phyloP scores from a whole-genome alignment of 140 eudicot species.

The Stevia rebaudiana region DNA sequence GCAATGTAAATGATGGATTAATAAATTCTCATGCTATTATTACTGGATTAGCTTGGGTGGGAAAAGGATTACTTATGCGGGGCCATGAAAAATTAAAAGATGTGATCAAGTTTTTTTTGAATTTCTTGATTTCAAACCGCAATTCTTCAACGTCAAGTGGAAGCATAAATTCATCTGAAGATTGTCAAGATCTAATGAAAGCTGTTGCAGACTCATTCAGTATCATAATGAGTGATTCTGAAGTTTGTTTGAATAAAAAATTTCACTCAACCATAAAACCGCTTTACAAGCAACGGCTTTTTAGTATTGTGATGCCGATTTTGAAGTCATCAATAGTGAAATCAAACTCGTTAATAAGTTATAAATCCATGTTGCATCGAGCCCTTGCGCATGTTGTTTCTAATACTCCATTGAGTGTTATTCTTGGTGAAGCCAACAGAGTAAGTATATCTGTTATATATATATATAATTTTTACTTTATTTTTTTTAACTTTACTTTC shows the following conservation, averaged over 20 bases:
- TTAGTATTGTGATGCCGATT: constrained; percentile 63
- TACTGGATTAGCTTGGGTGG: constrained; percentile 82
- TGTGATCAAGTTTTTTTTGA: constrained; percentile 46
- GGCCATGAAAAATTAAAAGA: constrained; percentile 87
- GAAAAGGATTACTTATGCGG: constrained; percentile 95
- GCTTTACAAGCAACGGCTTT: constrained; percentile 82
- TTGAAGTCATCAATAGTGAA: constrained; percentile 41
- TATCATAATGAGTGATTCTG: constrained; percentile 77
- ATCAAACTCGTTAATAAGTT: constrained; percentile 36
- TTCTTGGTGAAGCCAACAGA: constrained; percentile 70
- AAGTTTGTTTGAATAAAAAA: constrained; percentile 61
- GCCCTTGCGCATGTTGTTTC: constrained; percentile 72
- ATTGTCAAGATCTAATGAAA: constrained; percentile 39
- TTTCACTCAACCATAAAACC: constrained; percentile 67
- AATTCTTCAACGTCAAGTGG: constrained; percentile 12
- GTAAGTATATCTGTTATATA: constrained; percentile 32
- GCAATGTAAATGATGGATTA: constrained; percentile 15
- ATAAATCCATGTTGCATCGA: constrained; percentile 70
- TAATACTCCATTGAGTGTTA: constrained; percentile 61
- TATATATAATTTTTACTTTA: not conserved
- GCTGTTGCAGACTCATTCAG: constrained; percentile 78
- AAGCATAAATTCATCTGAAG: constrained; percentile 25
- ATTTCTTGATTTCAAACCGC: constrained; percentile 36
- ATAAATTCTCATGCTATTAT: constrained; percentile 24
- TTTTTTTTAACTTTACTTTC: not conserved